A percentile compares a stretch with the other conserved stretches of the same genome.
phyloP scores from a whole-genome alignment of 768 basidiomycete species.

The Phaeolepiota aurea region DNA sequence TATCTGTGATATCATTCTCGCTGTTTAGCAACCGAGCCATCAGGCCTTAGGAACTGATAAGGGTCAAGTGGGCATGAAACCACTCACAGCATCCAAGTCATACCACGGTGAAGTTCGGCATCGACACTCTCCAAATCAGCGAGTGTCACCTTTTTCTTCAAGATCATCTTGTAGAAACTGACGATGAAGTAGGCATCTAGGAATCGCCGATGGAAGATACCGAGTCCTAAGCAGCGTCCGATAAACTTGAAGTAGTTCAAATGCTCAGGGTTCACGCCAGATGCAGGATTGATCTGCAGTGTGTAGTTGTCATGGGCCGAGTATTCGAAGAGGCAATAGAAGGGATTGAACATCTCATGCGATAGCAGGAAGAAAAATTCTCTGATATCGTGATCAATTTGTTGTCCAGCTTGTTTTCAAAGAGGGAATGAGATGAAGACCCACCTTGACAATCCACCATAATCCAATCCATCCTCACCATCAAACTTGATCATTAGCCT shows the following conservation, averaged over 20 bases:
- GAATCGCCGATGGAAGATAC: constrained; percentile 99
- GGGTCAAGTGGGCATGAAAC: not conserved
- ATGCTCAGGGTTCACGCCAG: constrained; percentile 97
- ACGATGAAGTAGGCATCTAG: constrained; percentile 99
- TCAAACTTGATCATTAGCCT: constrained; percentile 99
- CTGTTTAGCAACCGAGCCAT: too few relatives aligned
- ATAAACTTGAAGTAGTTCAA: constrained; percentile 99
- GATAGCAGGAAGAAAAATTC: constrained; percentile 99
- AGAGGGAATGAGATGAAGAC: constrained; percentile 12
- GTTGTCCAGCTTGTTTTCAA: not conserved
- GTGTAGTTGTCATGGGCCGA: constrained; percentile 99
- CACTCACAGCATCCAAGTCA: constrained; percentile 98
- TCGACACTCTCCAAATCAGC: constrained; percentile 96
- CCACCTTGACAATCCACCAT: constrained; percentile 93
- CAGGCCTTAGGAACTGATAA: too few relatives aligned
- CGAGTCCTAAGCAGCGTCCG: constrained; percentile 88
- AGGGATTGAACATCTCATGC: constrained; percentile 99
- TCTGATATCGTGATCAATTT: constrained; percentile 30
- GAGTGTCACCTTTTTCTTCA: constrained; percentile 94
- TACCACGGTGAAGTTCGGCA: constrained; percentile 85
- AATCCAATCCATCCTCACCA: constrained; percentile 97
- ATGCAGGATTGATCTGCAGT: constrained; percentile 97
- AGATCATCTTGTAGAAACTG: constrained; percentile 99
- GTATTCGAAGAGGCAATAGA: constrained; percentile 99
- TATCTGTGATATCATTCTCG: constrained; percentile 96